These are phyloP conservation scores for Spergularia azorica DNA, from an alignment of 179 eudicot species.

Conservation along the genomic window DNA sequence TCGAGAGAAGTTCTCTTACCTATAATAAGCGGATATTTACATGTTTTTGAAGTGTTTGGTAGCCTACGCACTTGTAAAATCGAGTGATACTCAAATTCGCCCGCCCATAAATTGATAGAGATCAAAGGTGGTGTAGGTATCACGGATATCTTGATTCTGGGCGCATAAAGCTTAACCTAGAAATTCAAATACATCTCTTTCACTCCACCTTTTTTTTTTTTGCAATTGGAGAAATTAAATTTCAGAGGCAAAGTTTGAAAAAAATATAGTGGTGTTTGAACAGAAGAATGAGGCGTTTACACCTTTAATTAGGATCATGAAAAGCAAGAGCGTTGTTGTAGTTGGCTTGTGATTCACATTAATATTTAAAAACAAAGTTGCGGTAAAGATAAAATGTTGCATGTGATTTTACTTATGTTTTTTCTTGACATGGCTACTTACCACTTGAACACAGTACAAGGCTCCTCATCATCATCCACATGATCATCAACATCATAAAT, in stretches of 20 bases:
- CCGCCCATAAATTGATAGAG: too few relatives aligned
- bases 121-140: background rate
- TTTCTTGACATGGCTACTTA: background rate
- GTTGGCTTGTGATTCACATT: conserved; percentile 58
- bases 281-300: background rate
- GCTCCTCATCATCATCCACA: conserved; percentile 23
- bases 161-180: conserved; percentile 2
- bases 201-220: background rate
- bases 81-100: too few relatives aligned
- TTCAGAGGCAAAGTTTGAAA: conserved; percentile 14
- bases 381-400: conserved; percentile 14
- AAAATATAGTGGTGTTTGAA: background rate
- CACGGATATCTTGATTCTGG: conserved; percentile 14
- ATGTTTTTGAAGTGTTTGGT: too few relatives aligned
- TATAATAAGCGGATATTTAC: too few relatives aligned
- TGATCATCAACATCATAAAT: conserved; percentile 9
- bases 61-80: too few relatives aligned
- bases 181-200: background rate
- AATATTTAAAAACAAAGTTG: conserved; percentile 32
- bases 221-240: background rate
- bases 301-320: conserved; percentile 46
- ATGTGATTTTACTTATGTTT: conserved; percentile 19
- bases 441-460: background rate
- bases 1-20: too few relatives aligned
- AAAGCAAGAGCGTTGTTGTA: conserved; percentile 33